Evolutionary conservation across 257 asterid genomes (phyloP).

Genomic region (Ehretia macrophylla): DNA sequence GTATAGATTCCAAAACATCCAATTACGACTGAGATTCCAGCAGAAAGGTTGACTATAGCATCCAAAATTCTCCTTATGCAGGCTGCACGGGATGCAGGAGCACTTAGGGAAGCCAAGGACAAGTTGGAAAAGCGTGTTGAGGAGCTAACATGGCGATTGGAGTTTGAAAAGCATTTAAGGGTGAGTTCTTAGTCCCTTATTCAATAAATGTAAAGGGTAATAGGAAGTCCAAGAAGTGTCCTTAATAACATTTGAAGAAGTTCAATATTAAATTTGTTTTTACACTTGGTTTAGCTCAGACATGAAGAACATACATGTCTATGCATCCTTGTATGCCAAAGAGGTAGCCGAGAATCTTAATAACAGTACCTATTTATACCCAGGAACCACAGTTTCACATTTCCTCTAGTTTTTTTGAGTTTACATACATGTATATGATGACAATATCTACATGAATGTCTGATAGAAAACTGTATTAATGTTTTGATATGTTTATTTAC

Average conservation of each 20-base stretch:
- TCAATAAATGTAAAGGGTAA: slow-evolving; percentile 7
- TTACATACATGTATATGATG: too few relatives aligned
- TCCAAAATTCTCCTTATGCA: slow-evolving; percentile 29
- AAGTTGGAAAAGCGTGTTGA: slow-evolving; percentile 93
- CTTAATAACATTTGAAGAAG: too few relatives aligned
- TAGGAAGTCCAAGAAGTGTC: slow-evolving; percentile 4
- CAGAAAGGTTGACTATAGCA: not conserved
- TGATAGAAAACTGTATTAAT: too few relatives aligned
- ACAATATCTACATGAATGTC: too few relatives aligned
- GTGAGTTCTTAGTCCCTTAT: slow-evolving; percentile 30
- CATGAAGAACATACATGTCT: too few relatives aligned
- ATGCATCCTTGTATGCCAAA: too few relatives aligned
- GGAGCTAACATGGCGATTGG: slow-evolving; percentile 88
- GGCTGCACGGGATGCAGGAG: slow-evolving; percentile 97
- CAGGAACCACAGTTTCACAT: too few relatives aligned
- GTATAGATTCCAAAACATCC: not conserved
- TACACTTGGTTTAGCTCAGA: too few relatives aligned
- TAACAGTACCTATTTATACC: too few relatives aligned
- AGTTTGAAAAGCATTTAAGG: slow-evolving; percentile 81
- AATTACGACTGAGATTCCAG: not conserved
- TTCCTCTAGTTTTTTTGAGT: too few relatives aligned
- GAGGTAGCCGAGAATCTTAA: too few relatives aligned
- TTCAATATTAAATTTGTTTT: too few relatives aligned
- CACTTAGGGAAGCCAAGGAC: slow-evolving; percentile 91
- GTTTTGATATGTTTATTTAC: not conserved